These are phyloP conservation scores for Phytopythium vexans DNA, from an alignment of 352 stramenopile species.

Conservation along the genomic window DNA sequence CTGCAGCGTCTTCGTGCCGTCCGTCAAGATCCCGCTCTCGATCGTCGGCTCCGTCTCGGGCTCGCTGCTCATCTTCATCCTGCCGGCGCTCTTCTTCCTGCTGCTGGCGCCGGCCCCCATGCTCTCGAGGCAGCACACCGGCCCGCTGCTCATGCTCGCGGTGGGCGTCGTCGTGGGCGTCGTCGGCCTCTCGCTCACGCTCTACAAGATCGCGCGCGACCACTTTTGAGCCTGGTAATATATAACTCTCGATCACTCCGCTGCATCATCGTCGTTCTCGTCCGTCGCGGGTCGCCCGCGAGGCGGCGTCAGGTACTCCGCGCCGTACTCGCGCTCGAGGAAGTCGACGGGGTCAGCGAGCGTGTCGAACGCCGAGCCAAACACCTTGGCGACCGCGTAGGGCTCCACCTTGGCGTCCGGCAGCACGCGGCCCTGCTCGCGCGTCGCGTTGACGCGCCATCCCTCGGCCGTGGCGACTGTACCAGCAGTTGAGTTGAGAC, in stretches of 20 bases:
- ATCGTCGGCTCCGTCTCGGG: constrained; percentile 75
- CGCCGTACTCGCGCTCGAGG: constrained; percentile 37
- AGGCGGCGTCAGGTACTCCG: constrained; percentile 23
- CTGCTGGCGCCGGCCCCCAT: constrained; percentile 45
- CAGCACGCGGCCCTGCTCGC: constrained; percentile 14
- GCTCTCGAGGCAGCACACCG: constrained; percentile 32
- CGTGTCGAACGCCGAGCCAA: constrained; percentile 28
- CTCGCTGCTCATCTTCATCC: constrained; percentile 81
- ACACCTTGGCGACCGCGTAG: constrained; percentile 16
- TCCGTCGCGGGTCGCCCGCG: background rate
- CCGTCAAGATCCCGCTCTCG: constrained; percentile 71
- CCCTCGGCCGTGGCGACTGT: too few species aligned
- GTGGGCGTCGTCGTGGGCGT: constrained; percentile 43
- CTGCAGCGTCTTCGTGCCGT: constrained; percentile 75
- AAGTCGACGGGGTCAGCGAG: constrained; percentile 39
- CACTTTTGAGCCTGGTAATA: constrained; percentile 22
- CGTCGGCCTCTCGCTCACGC: constrained; percentile 31
- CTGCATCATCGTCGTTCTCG: constrained; percentile 18
- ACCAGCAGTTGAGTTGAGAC: too few species aligned
- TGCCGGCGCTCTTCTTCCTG: constrained; percentile 77
- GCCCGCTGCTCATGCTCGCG: constrained; percentile 59
- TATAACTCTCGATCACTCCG: constrained; percentile 5
- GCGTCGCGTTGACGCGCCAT: background rate
- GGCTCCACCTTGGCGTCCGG: constrained; percentile 11
- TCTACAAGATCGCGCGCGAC: constrained; percentile 39